phyloP scores from a whole-genome alignment of 192 early-diverging fungal genomes.

The Glomus cerebriforme region DNA sequence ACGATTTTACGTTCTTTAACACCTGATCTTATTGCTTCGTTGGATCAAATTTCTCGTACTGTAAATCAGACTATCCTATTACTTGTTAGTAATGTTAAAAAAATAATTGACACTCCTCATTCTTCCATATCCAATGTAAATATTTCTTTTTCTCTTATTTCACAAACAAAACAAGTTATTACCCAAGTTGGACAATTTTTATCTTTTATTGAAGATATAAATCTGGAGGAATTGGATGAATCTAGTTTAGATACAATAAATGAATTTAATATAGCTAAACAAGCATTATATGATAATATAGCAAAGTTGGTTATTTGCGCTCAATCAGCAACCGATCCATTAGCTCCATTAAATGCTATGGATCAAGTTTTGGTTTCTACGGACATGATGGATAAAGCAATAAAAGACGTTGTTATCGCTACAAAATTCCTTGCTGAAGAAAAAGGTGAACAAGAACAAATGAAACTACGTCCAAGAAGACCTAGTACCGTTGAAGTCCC shows the following conservation, averaged over 20 bases:
- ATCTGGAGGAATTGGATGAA: conserved; percentile 35
- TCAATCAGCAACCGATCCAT: conserved; percentile 57
- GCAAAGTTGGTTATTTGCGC: conserved; percentile 62
- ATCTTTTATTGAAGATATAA: conserved; percentile 40
- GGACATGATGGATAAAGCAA: conserved; percentile 55
- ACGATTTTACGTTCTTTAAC: conserved; percentile 12
- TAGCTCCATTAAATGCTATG: conserved; percentile 56
- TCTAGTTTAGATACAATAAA: conserved; percentile 29
- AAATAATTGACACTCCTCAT: conserved; percentile 31
- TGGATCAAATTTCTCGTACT: conserved; percentile 43
- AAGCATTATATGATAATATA: conserved; percentile 65
- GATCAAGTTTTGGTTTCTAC: conserved; percentile 52
- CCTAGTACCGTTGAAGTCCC: conserved; percentile 31
- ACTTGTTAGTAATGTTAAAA: conserved; percentile 35
- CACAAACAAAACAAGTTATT: conserved; percentile 39
- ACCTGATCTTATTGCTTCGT: conserved; percentile 31
- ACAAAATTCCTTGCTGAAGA: conserved; percentile 57
- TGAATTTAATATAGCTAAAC: conserved; percentile 64
- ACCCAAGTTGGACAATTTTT: conserved; percentile 42
- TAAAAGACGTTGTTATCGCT: conserved; percentile 52
- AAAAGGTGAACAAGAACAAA: conserved; percentile 50
- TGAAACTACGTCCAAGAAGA: conserved; percentile 28
- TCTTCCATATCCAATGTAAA: not conserved
- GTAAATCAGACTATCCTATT: conserved; percentile 36
- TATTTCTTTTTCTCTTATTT: conserved; percentile 33